These are phyloP conservation scores for Penicillium parvum DNA, from an alignment of 495 filamentous ascomycete species.

Conservation along the genomic window DNA sequence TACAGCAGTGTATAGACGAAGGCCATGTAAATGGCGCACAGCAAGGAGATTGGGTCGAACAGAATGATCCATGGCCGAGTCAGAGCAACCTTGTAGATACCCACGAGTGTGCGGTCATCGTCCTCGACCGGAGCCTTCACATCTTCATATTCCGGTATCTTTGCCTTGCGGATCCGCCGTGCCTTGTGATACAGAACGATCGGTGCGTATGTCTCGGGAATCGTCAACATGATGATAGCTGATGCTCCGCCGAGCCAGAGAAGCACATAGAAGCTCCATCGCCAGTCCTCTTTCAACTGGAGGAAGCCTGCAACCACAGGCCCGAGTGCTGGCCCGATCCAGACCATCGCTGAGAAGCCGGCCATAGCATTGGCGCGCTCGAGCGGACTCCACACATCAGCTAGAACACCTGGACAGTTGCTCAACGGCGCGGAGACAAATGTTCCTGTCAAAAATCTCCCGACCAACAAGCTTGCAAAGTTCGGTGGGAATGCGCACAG, in stretches of 20 bases:
- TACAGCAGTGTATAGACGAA: conserved; percentile 55
- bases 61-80: conserved; percentile 44
- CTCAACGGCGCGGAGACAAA: conserved; percentile 48
- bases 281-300: conserved; percentile 40
- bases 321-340: conserved; percentile 30
- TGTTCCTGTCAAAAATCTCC: conserved; percentile 48
- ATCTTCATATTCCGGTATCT: conserved; percentile 40
- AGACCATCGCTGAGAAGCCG: conserved; percentile 42
- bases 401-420: conserved; percentile 46
- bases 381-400: conserved; percentile 51
- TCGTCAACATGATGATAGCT: conserved; percentile 40
- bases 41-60: conserved; percentile 43
- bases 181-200: conserved; percentile 28
- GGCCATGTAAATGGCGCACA: conserved; percentile 48
- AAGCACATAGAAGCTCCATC: conserved; percentile 47
- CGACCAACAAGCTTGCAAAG: conserved; percentile 44
- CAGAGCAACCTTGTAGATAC: conserved; percentile 48
- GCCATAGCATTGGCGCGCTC: conserved; percentile 49
- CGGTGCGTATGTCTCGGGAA: conserved; percentile 35
- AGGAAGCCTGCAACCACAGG: conserved; percentile 44
- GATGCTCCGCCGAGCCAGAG: conserved; percentile 40
- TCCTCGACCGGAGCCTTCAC: conserved; percentile 43
- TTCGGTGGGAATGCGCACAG: conserved; percentile 51
- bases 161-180: conserved; percentile 30
- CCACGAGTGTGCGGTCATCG: conserved; percentile 32